Base-by-base conservation (phyloP, 2,329 filamentous ascomycete genomes). In the Penicillium sp. region DNA sequence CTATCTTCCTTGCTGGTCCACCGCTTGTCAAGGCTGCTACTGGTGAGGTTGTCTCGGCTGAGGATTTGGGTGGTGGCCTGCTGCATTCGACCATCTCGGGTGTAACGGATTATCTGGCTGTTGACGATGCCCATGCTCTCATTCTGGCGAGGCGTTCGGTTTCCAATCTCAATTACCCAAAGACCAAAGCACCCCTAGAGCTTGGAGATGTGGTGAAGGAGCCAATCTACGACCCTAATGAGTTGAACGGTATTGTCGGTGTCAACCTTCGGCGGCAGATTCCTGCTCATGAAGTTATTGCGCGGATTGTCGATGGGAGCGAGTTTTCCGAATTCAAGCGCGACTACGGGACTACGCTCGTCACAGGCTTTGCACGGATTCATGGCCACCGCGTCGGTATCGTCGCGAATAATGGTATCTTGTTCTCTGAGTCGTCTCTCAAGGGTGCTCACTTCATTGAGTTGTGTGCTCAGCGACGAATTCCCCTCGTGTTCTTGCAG, bases 361-460 rank as follows among this genome's bases (percentile, higher is more conserved):
- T 97, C 47, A 97, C 93, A 0, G 91, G 93, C 42, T 97, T 98
- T 72, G 93, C 91, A 1, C 83, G 82, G 66, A 96, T 98, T 70
- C 90, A 96, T 75, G 92, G 93, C 44, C 90, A 96, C 64, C 90
- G 86, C 53, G 91, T 98, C 19, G 93, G 93, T 61, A 96, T 99
- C 68, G 82, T 99, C 19, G 93, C 93, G 61, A 98, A 98, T 79
- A 95, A 97, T 68, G 95, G 95, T 54, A 96, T 98, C 67, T 82
- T 99, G 7, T 96, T 98, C 80, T 91, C 90, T 54, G 86, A 92
- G 51, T 92, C 90, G 10, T 88, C 91, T 9, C 83, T 96, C 60
- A 99, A 99, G 78, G 95, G 93, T 35, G 92, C 95, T 0, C 95
- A 99, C 78, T 99, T 99, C 75, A 91, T 98, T 68, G 91, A 99